Evolutionary conservation across 495 filamentous ascomycete species (phyloP).

Genomic region (Penicillium samsonianum): DNA sequence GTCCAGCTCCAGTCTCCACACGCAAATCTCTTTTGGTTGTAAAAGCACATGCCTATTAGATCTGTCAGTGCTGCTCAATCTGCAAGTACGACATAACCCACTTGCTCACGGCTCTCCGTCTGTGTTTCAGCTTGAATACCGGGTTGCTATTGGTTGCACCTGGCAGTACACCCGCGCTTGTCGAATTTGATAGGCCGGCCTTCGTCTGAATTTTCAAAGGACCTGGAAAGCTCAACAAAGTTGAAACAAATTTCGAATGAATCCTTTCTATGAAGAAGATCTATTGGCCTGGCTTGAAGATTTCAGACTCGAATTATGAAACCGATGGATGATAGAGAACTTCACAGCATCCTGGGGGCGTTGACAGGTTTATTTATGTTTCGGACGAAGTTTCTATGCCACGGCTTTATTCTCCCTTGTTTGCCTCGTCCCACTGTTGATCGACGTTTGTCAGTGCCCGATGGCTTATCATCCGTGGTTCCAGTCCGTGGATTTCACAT

Average conservation of each 20-base stretch:
- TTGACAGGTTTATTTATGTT: slow-evolving; percentile 50
- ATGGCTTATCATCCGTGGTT: slow-evolving; percentile 44
- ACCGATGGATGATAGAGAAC: slow-evolving; percentile 36
- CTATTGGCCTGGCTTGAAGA: slow-evolving; percentile 26
- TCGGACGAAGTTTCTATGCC: slow-evolving; percentile 35
- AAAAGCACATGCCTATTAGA: slow-evolving; percentile 57
- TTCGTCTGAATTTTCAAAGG: slow-evolving; percentile 23
- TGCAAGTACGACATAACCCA: slow-evolving; percentile 35
- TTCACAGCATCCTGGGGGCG: slow-evolving; percentile 32
- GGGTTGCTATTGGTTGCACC: slow-evolving; percentile 38
- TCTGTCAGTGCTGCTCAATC: slow-evolving; percentile 33
- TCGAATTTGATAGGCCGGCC: slow-evolving; percentile 42
- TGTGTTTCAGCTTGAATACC: slow-evolving; percentile 40
- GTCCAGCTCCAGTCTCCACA: slow-evolving; percentile 98
- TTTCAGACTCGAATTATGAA: slow-evolving; percentile 36
- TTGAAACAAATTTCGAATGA: slow-evolving; percentile 35
- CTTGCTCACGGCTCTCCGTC: slow-evolving; percentile 33
- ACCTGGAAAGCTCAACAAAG: slow-evolving; percentile 18
- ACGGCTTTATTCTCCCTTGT: slow-evolving; percentile 23
- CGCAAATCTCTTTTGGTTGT: slow-evolving; percentile 56
- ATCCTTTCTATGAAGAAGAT: slow-evolving; percentile 24
- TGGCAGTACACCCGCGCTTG: slow-evolving; percentile 30
- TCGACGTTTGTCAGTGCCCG: slow-evolving; percentile 39
- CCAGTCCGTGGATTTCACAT: slow-evolving; percentile 35
- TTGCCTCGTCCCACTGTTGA: slow-evolving; percentile 36